phyloP scores from a whole-genome alignment of 2,329 filamentous ascomycete species.

The Didymella glomerata region DNA sequence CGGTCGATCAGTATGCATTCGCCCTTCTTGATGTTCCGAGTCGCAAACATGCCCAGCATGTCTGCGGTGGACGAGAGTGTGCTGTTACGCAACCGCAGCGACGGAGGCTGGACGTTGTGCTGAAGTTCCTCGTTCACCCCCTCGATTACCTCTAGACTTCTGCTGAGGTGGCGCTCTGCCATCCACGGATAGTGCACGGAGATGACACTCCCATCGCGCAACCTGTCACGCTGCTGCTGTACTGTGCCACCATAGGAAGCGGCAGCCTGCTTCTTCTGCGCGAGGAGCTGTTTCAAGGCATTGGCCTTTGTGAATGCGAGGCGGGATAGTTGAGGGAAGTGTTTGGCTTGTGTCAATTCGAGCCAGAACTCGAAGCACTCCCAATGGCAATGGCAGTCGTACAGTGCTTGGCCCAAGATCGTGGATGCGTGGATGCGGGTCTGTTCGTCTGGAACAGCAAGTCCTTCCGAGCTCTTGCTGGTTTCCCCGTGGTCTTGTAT shows the following conservation, averaged over 20 bases:
- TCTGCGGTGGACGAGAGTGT: constrained; percentile 8
- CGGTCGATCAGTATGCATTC: constrained; percentile 29
- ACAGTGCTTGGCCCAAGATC: constrained; percentile 30
- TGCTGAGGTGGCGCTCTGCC: constrained; percentile 12
- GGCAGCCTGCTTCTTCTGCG: constrained; percentile 22
- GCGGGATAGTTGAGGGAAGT: neutral
- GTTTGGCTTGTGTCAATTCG: constrained; percentile 4
- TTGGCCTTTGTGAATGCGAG: constrained; percentile 9
- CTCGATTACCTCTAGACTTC: constrained; percentile 13
- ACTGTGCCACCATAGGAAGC: constrained; percentile 12
- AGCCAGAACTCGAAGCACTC: constrained; percentile 25
- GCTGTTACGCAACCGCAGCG: constrained; percentile 14
- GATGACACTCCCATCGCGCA: constrained; percentile 26
- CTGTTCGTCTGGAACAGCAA: neutral
- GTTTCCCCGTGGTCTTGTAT: neutral
- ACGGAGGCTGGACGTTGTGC: neutral
- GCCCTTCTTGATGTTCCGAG: constrained; percentile 15
- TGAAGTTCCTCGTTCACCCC: constrained; percentile 11
- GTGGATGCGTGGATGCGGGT: constrained; percentile 13
- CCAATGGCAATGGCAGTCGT: constrained; percentile 36
- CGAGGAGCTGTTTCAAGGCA: constrained; percentile 14
- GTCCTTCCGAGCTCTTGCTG: neutral
- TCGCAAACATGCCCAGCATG: constrained; percentile 25
- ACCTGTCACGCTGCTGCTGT: constrained; percentile 23
- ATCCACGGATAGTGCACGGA: constrained; percentile 29